Conservation (phyloP, 192 early-diverging fungal species). For the Podila verticillata region DNA sequence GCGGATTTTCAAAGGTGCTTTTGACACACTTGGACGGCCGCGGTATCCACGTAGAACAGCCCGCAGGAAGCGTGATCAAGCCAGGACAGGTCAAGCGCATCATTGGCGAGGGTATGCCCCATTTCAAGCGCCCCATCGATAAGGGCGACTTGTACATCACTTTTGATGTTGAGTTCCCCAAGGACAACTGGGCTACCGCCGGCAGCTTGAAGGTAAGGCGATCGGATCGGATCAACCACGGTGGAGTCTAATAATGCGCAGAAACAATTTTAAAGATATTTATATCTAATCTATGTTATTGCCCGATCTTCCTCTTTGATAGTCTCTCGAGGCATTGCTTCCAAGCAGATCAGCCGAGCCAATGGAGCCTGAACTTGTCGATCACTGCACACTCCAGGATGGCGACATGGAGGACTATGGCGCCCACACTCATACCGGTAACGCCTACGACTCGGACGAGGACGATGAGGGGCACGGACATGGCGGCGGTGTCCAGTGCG, state of each 20-base stretch:
- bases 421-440: conserved; percentile 43
- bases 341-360: conserved; percentile 12
- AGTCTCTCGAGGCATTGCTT: conserved; percentile 48
- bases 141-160: conserved; percentile 91
- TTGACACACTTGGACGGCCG: conserved; percentile 91
- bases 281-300: neutral
- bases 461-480: conserved; percentile 41
- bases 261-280: neutral
- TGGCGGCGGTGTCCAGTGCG: conserved; percentile 54
- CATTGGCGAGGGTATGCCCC: conserved; percentile 93
- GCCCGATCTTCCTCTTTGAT: neutral
- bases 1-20: conserved; percentile 85
- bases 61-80: conserved; percentile 85
- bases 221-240: conserved; percentile 5
- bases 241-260: too few species aligned
- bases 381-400: conserved; percentile 54
- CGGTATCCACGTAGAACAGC: conserved; percentile 82
- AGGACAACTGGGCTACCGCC: conserved; percentile 53
- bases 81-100: conserved; percentile 91
- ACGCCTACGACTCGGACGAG: conserved; percentile 64
- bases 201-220: conserved; percentile 37
- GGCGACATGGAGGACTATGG: conserved; percentile 60
- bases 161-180: conserved; percentile 90
- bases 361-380: conserved; percentile 56
- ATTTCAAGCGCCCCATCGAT: conserved; percentile 70